These are phyloP conservation scores for Platanthera guangdongensis DNA, from an alignment of 106 monocot species.

Conservation along the genomic window DNA sequence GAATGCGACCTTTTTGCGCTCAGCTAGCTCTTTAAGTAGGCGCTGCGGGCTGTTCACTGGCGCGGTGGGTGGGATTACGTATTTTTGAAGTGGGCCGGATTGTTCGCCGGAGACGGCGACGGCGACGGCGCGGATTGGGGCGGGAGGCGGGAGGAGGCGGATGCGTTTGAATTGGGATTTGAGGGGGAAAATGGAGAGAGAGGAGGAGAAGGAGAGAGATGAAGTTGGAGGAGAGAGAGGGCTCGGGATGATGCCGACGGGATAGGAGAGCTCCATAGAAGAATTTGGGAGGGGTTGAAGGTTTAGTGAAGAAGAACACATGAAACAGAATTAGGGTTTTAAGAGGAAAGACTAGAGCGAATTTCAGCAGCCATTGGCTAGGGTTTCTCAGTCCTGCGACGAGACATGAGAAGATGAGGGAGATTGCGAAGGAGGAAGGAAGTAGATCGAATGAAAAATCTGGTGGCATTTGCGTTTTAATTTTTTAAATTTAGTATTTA, in stretches of 20 bases:
- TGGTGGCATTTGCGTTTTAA: no score
- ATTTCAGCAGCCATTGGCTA: constrained; percentile 4
- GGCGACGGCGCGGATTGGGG: constrained; percentile 16
- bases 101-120: constrained; percentile 24
- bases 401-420: no score
- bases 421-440: no score
- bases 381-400: not conserved
- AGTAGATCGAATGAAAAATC: no score
- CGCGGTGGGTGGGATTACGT: constrained; percentile 2
- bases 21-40: constrained; percentile 79
- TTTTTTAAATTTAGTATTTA: no score
- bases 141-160: not conserved
- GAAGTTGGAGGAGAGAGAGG: constrained; percentile 5
- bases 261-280: constrained; percentile 6
- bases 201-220: constrained; percentile 49
- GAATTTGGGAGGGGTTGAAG: not conserved
- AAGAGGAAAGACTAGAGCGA: not conserved
- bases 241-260: not conserved
- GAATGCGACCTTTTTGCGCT: constrained; percentile 64
- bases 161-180: constrained; percentile 4
- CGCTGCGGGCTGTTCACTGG: constrained; percentile 73
- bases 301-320: not conserved
- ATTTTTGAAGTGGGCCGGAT: constrained; percentile 7
- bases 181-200: constrained; percentile 23
- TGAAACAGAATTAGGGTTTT: not conserved